Percentiles rank a stretch among this genome's conserved stretches.
Evolutionary conservation across 495 filamentous ascomycete genomes (phyloP).

Genomic region (Annulohypoxylon bovei): DNA sequence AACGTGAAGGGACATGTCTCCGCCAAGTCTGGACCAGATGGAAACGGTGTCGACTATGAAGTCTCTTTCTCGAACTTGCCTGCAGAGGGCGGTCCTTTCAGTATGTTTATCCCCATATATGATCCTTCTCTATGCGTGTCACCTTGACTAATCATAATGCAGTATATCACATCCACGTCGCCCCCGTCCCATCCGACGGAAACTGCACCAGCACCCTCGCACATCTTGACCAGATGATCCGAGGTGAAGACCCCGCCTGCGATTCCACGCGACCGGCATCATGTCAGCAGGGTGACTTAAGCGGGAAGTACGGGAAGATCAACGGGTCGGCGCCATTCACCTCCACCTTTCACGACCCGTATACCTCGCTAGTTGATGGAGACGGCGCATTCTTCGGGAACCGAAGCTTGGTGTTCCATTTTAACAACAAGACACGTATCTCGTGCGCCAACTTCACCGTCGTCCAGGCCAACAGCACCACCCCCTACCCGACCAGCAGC

Average conservation of each 20-base stretch:
- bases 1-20: constrained; percentile 70
- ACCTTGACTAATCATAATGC: constrained; percentile 15
- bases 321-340: constrained; percentile 53
- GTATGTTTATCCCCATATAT: constrained; percentile 58
- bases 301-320: constrained; percentile 82
- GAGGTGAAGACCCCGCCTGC: constrained; percentile 73
- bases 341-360: constrained; percentile 71
- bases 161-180: constrained; percentile 88
- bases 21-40: constrained; percentile 63
- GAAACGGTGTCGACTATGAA: constrained; percentile 70
- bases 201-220: constrained; percentile 78
- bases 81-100: constrained; percentile 70
- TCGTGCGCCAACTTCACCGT: constrained; percentile 74
- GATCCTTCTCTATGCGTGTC: not conserved
- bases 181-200: constrained; percentile 75
- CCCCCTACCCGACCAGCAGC: constrained; percentile 26
- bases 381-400: constrained; percentile 79
- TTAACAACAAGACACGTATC: constrained; percentile 73
- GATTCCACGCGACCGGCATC: constrained; percentile 67
- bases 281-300: constrained; percentile 86
- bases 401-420: constrained; percentile 81
- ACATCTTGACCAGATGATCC: constrained; percentile 66
- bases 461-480: constrained; percentile 26
- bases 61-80: constrained; percentile 75
- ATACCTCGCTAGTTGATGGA: constrained; percentile 67